Base-by-base conservation (phyloP, 2,329 filamentous ascomycete genomes). In the Pseudocercospora eumusae region DNA sequence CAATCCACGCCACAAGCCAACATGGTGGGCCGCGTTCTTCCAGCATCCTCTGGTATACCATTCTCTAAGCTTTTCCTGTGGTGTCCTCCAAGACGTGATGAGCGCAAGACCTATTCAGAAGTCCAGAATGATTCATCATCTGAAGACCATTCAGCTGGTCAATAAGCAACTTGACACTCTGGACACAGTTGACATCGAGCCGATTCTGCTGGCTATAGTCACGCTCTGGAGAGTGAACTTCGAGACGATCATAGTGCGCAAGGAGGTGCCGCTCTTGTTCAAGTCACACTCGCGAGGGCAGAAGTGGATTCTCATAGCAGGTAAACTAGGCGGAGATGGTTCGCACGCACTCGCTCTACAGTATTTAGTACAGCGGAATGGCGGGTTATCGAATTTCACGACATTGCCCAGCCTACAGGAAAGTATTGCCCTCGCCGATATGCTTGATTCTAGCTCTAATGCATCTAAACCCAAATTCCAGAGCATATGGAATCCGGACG, bases 1-100 rank as follows among this genome's bases (percentile, higher is more conserved):
- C 21, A 45, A 56, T 13, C 52, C 57, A 1, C 36, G 15, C 5
- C 20, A 52, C 13, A 59, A 61, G 27, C 59, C 59, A 8, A 44
- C 33, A 27, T 64, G 62, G 62, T 44, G 61, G 18, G 59, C 62
- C 10, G 59, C 62, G 20, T 64, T 64, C 56, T 61, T 64, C 33
- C 25, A 52, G 21, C 56, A 59, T 21, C 62, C 62, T 1, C 49
- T 64, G 2, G 59, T 64, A 2, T 64, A 59, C 28, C 59, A 64
- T 42, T 20, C 21, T 47, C 40, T 64, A 56, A 61, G 62, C 52
- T 64, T 56, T 47, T 61, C 59, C 2, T 49, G 36, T 33, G 62
- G 62, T 6, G 54, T 64, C 10, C 13, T 64, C 13, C 59, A 64
- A 36, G 62, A 64, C 15, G 60, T 59, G 11, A 52, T 20, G 8